A percentile compares a stretch with the other conserved stretches of the same genome.
These are phyloP conservation scores for Macrotyloma uniflorum DNA, from an alignment of 306 rosid species.

Conservation along the genomic window DNA sequence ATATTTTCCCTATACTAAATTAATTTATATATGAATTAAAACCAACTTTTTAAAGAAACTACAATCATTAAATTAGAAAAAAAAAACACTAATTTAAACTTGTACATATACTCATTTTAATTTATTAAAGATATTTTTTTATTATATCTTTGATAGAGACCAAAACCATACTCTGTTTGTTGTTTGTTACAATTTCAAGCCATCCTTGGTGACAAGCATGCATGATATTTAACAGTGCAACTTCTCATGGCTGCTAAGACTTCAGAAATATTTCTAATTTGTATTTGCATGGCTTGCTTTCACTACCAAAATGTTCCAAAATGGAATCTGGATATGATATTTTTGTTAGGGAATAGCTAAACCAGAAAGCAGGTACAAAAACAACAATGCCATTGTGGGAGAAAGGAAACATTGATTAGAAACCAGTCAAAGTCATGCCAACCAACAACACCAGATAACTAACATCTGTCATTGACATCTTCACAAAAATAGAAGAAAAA, in stretches of 20 bases:
- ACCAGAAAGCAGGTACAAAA: background rate
- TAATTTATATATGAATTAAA: too few species aligned
- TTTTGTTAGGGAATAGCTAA: background rate
- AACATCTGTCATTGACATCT: constrained; percentile 29
- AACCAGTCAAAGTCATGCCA: constrained; percentile 17
- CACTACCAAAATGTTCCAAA: background rate
- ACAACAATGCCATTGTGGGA: constrained; percentile 17
- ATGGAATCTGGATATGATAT: background rate
- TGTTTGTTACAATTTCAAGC: too few species aligned
- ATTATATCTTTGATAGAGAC: too few species aligned
- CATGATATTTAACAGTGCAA: background rate
- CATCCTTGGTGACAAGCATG: background rate
- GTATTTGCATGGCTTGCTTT: background rate
- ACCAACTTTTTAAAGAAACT: too few species aligned
- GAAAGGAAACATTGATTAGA: constrained; percentile 18
- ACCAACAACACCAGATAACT: constrained; percentile 21
- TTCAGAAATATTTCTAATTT: background rate
- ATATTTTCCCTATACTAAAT: too few species aligned
- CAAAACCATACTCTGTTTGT: too few species aligned
- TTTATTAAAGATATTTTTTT: too few species aligned
- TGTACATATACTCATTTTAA: too few species aligned
- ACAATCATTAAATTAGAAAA: too few species aligned
- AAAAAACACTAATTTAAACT: too few species aligned
- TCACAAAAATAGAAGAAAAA: background rate
- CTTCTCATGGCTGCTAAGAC: background rate